A percentile compares a stretch with the other conserved stretches of the same genome.
Evolutionary conservation across 2,329 filamentous ascomycete genomes (phyloP).

Genomic region (Aspergillus persii): DNA sequence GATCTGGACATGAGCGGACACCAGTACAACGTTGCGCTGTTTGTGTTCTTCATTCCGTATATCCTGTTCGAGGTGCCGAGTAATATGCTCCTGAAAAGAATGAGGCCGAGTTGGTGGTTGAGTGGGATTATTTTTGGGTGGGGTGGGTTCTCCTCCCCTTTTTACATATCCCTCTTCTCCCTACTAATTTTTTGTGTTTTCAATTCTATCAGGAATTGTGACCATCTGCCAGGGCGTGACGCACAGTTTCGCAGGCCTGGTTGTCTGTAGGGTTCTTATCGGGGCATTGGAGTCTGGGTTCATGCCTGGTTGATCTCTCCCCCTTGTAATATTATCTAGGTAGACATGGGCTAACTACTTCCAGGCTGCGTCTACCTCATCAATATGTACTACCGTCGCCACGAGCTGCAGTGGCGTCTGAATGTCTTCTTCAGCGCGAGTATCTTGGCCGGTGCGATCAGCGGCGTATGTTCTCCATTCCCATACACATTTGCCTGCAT

Average conservation of each 20-base stretch:
- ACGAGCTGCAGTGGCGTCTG: slow-evolving; percentile 41
- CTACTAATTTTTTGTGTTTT: neutral
- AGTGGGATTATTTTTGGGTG: slow-evolving; percentile 44
- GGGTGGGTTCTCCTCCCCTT: slow-evolving; percentile 24
- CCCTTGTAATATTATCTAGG: neutral
- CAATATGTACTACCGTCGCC: slow-evolving; percentile 38
- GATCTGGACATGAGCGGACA: slow-evolving; percentile 44
- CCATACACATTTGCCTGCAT: too few species aligned
- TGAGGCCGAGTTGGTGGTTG: slow-evolving; percentile 43
- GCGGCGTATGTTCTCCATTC: slow-evolving; percentile 27
- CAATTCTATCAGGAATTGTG: slow-evolving; percentile 34
- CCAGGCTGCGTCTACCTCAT: slow-evolving; percentile 35
- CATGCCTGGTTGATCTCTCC: slow-evolving; percentile 28
- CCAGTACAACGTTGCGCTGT: slow-evolving; percentile 44
- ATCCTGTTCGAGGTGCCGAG: slow-evolving; percentile 47
- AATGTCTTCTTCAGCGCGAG: slow-evolving; percentile 35
- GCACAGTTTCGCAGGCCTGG: slow-evolving; percentile 38
- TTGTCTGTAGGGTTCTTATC: slow-evolving; percentile 36
- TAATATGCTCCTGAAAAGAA: slow-evolving; percentile 46
- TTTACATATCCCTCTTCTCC: too few species aligned
- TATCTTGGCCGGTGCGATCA: slow-evolving; percentile 42
- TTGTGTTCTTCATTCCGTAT: slow-evolving; percentile 49
- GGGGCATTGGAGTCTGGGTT: slow-evolving; percentile 40
- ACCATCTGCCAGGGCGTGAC: slow-evolving; percentile 46
- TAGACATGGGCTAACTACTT: too few species aligned